Base-by-base conservation (phyloP, 768 basidiomycete species). In the Boletus vermiculosoides region DNA sequence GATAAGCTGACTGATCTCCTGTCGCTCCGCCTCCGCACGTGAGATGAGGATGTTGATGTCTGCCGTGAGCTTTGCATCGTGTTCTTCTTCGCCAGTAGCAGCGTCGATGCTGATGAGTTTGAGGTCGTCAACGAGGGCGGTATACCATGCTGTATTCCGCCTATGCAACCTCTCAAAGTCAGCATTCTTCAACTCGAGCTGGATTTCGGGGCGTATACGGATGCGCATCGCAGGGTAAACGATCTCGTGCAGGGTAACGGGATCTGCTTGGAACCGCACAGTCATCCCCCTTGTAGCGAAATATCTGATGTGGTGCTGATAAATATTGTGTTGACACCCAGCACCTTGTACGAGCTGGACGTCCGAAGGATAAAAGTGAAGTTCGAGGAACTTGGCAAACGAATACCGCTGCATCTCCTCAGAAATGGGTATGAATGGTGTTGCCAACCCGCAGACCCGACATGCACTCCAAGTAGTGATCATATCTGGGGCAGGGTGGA, bases 401-500 rank as follows among this genome's bases (percentile, higher is more conserved):
- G 95, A 98, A 69, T 96, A 94, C 54, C 88, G 78, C 66, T 92
- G 90, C 80, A 95, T 94, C 70, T 96, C 94, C 63, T 92, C 88
- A 2, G 92, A 92, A 39, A 93, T 85, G 6, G 87, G 88, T 62
- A 94, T 90, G 73, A 94, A 91, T 3, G 92, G 91, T 3, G 92
- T 94, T 1, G 87, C 87, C 6, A 79, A 88, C 31, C 82, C 86
- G 68, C 85, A 92, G 25, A 87, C 73, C 55, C 87, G 83, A 72
- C 97, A 99, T 8, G 84, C 81, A 66, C 88, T 93, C 91, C 92
- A 98, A 5, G 95, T 95, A 25, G 90, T 93, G 66, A 97, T 87
- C 55, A 84, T 78, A 49, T 94, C 90, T 1, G 86, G 85, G 5
- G 86, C 76, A 23, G 84, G 84, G 56, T 80, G 79, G 47, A 77